Base-by-base conservation (phyloP, 208 protist genomes). In the Vickermania spadyakhi region DNA sequence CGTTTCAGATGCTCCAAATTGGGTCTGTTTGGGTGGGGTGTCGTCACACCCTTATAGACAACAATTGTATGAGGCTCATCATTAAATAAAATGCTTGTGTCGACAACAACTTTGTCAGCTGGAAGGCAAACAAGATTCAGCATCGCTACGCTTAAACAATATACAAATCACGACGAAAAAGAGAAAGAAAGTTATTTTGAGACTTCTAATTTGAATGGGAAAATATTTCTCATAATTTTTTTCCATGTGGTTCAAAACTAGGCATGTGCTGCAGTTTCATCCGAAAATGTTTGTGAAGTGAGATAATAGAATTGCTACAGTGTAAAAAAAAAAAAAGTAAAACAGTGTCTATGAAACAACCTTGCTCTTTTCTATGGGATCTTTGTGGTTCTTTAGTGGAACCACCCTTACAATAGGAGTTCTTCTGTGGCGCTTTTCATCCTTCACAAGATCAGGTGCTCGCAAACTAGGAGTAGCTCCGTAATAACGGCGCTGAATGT, bases 401-500 rank as follows among this genome's bases (percentile, higher is more conserved):
- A 75, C 66, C 18, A 90, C 59, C 66, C 84, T 89, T 26, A 93
- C 72, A 28, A 64, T 64, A 2, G 81, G 86, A 56, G 79, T 45
- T 42, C 70, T 58, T 7, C 56, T 58, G 14, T 60, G 62, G 3
- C 56, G 70, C 25, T 45, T 41, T 29, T 82, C 68, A 22, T 66
- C 58, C 62, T 77, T 81, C 64, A 78, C 68, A 27, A 93, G 26
- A 42, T 79, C 86, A 5, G 74, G 78, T 3, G 86, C 81, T 53
- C 86, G 86, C 61, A 93, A 76, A 61, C 86, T 91, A 25, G 86
- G 86, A 25, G 70, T 72, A 11, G 81, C 83, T 7, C 86, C 86
- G 68, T 93, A 93, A 68, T 89, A 93, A 23, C 86, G 82, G 0
- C 86, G 82, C 62, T 86, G 81, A 52, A 93, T 93, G 70, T 93